Conservation (phyloP, 495 filamentous ascomycete species). For the Trichoderma orchidacearum region DNA sequence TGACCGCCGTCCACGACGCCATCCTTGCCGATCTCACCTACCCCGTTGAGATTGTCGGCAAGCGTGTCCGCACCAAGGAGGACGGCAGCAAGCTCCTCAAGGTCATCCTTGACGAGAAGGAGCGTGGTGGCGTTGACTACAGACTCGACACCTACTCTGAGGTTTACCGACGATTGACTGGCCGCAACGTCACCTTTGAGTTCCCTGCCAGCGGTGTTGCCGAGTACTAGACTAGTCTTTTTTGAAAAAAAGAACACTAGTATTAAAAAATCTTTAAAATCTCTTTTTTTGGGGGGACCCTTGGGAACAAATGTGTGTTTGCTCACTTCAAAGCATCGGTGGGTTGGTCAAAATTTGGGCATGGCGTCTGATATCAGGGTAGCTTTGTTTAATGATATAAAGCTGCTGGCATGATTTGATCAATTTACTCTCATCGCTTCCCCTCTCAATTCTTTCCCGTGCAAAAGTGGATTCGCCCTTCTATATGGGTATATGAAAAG, state of each 20-base stretch:
- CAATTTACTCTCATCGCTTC: background rate
- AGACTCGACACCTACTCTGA: slow-evolving; percentile 97
- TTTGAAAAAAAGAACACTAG: background rate
- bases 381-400: background rate
- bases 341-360: slow-evolving; percentile 1
- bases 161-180: slow-evolving; percentile 93
- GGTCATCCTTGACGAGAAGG: slow-evolving; percentile 98
- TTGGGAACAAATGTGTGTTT: background rate
- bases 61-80: slow-evolving; percentile 91
- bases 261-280: background rate
- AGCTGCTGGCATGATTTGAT: slow-evolving; percentile 1
- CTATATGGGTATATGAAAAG: slow-evolving; percentile 1
- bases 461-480: too few species aligned
- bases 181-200: slow-evolving; percentile 89
- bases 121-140: slow-evolving; percentile 96
- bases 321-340: background rate
- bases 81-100: slow-evolving; percentile 95
- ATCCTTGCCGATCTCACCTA: slow-evolving; percentile 94
- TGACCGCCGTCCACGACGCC: slow-evolving; percentile 94
- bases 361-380: background rate
- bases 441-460: too few species aligned
- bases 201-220: slow-evolving; percentile 69
- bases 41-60: slow-evolving; percentile 99
- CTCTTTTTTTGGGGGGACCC: background rate
- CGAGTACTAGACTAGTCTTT: slow-evolving; percentile 54